Evolutionary conservation across 2,329 filamentous ascomycete genomes (phyloP), one percentile per base, ranked within the genome.

Genomic region (Neonectria faginata): DNA sequence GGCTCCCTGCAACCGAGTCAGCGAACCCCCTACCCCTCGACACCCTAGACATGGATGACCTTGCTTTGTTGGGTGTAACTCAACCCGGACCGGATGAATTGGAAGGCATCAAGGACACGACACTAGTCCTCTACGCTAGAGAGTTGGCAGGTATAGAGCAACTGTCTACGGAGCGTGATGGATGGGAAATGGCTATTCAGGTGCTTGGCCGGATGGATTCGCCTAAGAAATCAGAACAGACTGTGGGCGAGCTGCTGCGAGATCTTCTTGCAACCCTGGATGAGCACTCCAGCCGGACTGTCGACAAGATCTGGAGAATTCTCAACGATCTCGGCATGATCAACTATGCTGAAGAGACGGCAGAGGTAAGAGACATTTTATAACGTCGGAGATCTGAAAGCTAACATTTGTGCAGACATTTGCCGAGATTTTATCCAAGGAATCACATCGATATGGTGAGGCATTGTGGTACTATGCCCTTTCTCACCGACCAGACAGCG

Each of bases 381-480:
- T 2, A 18, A 22, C 41, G 22, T 31, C 5, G 18, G 9, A 18
- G n/a, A 7, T 51, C 10, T 14, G 20, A 6, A 56, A 57, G 60
- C 76, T 80, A 66, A 81, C 68, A 39, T 20, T 27, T 42, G 7
- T 20, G 29, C 73, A 97, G 92, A 89, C 91, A 69, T 97, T 93
- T 76, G 95, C 94, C 62, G 91, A 97, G 69, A 85, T 90, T 52
- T 85, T 97, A 42, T 88, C 90, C 11, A 85, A 89, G 64, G 87
- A 88, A 45, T 91, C 91, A 0, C 88, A 92, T 72, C 88, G 91
- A 59, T 97, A 95, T 71, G 95, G 95, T 58, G 89, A 95, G 68
- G 92, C 93, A 1, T 85, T 98, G 20, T 90, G 96, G 81, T 97
- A 97, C 82, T 98, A 96, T 77, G 92, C 95, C 25, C 88, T 97